Evolutionary conservation across 2,329 filamentous ascomycete species (phyloP), one percentile per base, ranked within the genome.

Genomic region (Aspergillus fumigatus): DNA sequence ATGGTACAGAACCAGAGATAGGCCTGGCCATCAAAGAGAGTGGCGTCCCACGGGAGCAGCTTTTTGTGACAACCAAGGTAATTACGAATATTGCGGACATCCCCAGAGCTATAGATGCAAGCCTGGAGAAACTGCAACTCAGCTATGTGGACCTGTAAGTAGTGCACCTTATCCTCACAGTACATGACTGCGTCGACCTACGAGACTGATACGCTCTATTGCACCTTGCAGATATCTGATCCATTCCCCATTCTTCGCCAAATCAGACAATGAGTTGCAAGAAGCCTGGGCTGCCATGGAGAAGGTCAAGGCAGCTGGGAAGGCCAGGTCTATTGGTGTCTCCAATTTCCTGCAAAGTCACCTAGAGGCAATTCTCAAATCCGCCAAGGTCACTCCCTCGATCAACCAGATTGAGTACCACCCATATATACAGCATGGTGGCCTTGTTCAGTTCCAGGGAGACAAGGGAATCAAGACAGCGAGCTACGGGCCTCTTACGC

Each of bases 101-200:
- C 59, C 78, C 80, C 4, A 71, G 67, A 23, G 82, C 84, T 9
- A 74, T 88, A 55, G 76, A 82, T 50, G 70, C 70, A 0, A 85
- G 82, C 64, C 65, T 88, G 64, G 77, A 83, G 72, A 86, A 86
- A 68, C 71, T 88, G 35, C 79, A 82, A 53, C 65, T 87, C 5
- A 79, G 83, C 45, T 83, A 87, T 64, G 83, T 88, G 17, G 85
- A 88, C 60, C 70, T 88, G 79, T 86, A 72, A 57, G 76, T 65
- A 38, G 21, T 11, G 10, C 21, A 23, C 10, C 10, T 4, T 23
- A 41, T 41, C 47, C n/a, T 43, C 19, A 11, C n/a, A 17, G 40
- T 45, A 10, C 8, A 1, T 9, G 26, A 23, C 29, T 38, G 10
- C n/a, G 26, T 50, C 25, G 27, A 23, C 43, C 27, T 19, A 45